phyloP scores from a whole-genome alignment of 1,284 basidiomycete genomes.

The Xerocomus tenax region DNA sequence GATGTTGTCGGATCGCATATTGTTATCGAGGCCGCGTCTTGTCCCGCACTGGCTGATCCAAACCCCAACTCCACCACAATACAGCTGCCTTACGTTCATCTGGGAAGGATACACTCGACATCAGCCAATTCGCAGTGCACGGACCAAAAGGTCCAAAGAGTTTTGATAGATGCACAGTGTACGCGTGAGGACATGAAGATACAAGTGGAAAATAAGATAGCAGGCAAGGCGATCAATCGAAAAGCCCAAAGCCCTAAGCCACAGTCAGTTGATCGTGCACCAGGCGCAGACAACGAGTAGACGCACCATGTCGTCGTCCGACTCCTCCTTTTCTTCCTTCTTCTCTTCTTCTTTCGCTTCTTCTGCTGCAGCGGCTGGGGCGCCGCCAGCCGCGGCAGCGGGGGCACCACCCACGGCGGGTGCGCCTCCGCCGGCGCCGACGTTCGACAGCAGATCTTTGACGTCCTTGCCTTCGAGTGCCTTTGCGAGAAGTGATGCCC shows the following conservation, averaged over 20 bases:
- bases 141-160: conserved; percentile 9
- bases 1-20: no score
- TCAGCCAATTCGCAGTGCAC: conserved; percentile 5
- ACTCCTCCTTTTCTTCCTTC: conserved; percentile 84
- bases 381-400: conserved; percentile 49
- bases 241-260: conserved; percentile 63
- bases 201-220: conserved; percentile 24
- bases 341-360: conserved; percentile 66
- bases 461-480: conserved; percentile 97
- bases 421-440: conserved; percentile 77
- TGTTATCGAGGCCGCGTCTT: no score
- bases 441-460: conserved; percentile 89
- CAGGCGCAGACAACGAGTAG: no score
- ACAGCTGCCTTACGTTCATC: no score
- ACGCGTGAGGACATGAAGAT: conserved; percentile 12
- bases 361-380: conserved; percentile 53
- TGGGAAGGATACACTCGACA: no score
- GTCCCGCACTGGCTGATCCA: no score
- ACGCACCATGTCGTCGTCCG: conserved; percentile 83
- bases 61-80: no score
- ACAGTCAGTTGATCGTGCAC: neutral
- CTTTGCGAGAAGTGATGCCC: conserved; percentile 94
- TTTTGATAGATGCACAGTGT: conserved; percentile 24
- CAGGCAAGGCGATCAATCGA: conserved; percentile 50
- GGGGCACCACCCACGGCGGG: conserved; percentile 58